Conservation (phyloP, 169 alveolate species). For the Plasmodium sp. region DNA sequence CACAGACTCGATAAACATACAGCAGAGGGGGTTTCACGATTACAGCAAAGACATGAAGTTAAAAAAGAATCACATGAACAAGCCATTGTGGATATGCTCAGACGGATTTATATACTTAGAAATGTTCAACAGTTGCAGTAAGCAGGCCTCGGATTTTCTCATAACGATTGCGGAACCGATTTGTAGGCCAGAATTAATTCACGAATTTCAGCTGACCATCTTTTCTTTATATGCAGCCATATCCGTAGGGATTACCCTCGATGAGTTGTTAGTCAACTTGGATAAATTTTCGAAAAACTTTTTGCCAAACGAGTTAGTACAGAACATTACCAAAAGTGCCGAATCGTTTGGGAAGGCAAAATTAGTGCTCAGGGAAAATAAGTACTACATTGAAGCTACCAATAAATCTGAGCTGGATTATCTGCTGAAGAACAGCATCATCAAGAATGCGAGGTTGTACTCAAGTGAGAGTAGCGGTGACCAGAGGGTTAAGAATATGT, state of each 20-base stretch:
- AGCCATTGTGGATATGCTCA: conserved; percentile 93
- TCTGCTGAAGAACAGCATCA: conserved; percentile 88
- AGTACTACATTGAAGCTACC: conserved; percentile 94
- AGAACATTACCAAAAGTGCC: conserved; percentile 89
- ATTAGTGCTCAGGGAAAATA: conserved; percentile 92
- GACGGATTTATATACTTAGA: conserved; percentile 91
- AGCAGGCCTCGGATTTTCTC: conserved; percentile 96
- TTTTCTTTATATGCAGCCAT: conserved; percentile 97
- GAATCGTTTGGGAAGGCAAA: conserved; percentile 94
- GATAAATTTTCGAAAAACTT: conserved; percentile 93
- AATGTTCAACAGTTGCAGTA: conserved; percentile 84
- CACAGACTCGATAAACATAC: conserved; percentile 84
- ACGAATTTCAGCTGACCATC: conserved; percentile 94
- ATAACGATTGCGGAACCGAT: conserved; percentile 99
- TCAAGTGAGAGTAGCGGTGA: conserved; percentile 72
- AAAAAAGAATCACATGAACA: conserved; percentile 85
- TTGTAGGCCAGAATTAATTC: conserved; percentile 96
- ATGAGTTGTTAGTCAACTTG: conserved; percentile 92
- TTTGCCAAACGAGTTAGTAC: conserved; percentile 88
- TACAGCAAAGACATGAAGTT: conserved; percentile 83
- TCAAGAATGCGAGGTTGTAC: conserved; percentile 87
- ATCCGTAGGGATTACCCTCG: conserved; percentile 95
- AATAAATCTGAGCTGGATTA: conserved; percentile 88
- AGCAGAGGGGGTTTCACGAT: conserved; percentile 88
- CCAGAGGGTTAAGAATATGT: conserved; percentile 65